Conservation (phyloP, 768 basidiomycete genomes). For the Podaxis sp. region DNA sequence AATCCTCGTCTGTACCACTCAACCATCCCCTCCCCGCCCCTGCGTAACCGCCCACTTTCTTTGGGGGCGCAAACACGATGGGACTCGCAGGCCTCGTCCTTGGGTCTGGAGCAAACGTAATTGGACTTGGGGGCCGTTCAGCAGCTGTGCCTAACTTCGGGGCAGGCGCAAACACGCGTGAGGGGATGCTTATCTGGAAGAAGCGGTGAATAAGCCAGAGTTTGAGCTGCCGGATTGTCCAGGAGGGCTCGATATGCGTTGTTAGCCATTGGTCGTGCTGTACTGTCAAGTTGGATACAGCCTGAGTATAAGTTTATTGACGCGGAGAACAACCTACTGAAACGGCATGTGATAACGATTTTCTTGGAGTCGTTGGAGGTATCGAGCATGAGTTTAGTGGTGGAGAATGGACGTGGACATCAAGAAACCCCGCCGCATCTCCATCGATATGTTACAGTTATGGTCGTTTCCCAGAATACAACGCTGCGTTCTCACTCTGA, state of each 20-base stretch:
- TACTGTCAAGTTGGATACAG: slow-evolving; percentile 30
- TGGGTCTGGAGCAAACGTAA: slow-evolving; percentile 61
- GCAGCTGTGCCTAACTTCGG: slow-evolving; percentile 13
- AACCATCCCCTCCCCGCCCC: slow-evolving; percentile 16
- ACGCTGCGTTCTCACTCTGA: slow-evolving; percentile 3
- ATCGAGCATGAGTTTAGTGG: not conserved
- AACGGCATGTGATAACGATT: slow-evolving; percentile 12
- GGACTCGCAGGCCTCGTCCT: slow-evolving; percentile 39
- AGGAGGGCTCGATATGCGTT: slow-evolving; percentile 62
- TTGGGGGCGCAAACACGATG: slow-evolving; percentile 39
- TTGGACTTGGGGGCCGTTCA: slow-evolving; percentile 59
- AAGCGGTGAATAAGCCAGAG: slow-evolving; percentile 61
- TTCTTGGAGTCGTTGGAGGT: slow-evolving; percentile 1
- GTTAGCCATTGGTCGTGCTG: slow-evolving; percentile 77
- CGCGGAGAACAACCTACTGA: slow-evolving; percentile 10
- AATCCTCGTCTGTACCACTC: slow-evolving; percentile 18
- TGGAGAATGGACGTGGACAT: not conserved
- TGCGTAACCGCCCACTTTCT: not conserved
- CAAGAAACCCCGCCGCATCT: not conserved
- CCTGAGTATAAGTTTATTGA: slow-evolving; percentile 8
- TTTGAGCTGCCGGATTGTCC: slow-evolving; percentile 65
- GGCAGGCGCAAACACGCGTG: slow-evolving; percentile 21
- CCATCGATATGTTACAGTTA: slow-evolving; percentile 5
- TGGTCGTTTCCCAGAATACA: not conserved
- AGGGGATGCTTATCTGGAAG: slow-evolving; percentile 36